Evolutionary conservation across 2,329 filamentous ascomycete genomes (phyloP).

Genomic region (Truncatella angustata): DNA sequence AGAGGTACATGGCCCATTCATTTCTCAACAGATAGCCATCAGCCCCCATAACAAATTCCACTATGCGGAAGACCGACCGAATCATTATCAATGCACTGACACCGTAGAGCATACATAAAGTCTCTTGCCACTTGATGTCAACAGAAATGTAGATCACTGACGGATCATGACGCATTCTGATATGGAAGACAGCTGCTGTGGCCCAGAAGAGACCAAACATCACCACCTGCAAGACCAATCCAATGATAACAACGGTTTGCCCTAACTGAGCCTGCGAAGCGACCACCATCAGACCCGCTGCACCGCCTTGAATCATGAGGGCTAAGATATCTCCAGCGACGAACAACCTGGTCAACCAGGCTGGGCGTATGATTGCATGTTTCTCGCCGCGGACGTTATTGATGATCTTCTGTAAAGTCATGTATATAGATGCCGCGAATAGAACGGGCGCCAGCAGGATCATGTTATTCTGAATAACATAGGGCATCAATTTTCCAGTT

Average conservation of each 20-base stretch:
- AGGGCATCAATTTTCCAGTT: slow-evolving; percentile 34
- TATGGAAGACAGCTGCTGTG: background rate
- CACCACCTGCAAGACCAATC: slow-evolving; percentile 56
- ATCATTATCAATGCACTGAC: background rate
- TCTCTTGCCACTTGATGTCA: background rate
- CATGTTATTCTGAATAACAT: slow-evolving; percentile 39
- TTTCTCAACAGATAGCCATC: background rate
- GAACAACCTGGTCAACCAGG: slow-evolving; percentile 52
- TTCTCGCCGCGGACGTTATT: slow-evolving; percentile 33
- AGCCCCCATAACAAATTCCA: background rate
- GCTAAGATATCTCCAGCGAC: slow-evolving; percentile 53
- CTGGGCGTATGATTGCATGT: slow-evolving; percentile 9
- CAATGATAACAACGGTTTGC: slow-evolving; percentile 52
- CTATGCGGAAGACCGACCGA: background rate
- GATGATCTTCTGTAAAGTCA: slow-evolving; percentile 45
- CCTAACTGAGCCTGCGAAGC: slow-evolving; percentile 30
- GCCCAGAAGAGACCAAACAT: slow-evolving; percentile 38
- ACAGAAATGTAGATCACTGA: no score
- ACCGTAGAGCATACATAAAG: background rate
- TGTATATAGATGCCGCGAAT: slow-evolving; percentile 50
- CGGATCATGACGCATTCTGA: background rate
- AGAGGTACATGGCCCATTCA: background rate
- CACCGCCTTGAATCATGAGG: slow-evolving; percentile 48
- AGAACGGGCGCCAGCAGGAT: slow-evolving; percentile 46
- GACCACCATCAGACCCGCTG: slow-evolving; percentile 34